phyloP scores from a whole-genome alignment of 495 filamentous ascomycete genomes.

The Sabuloglossum arenarium region DNA sequence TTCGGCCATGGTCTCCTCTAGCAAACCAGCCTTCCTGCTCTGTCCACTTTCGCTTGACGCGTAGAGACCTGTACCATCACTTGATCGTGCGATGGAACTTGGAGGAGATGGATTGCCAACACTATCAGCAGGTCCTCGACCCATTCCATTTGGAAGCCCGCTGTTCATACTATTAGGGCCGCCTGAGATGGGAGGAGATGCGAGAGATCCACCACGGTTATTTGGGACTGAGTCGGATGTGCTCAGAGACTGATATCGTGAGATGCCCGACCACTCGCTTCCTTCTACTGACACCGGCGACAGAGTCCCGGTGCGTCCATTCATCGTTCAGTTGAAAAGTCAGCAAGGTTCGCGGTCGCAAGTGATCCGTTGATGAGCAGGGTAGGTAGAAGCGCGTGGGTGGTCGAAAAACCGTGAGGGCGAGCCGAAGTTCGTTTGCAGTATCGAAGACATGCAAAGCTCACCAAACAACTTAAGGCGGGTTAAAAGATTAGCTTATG shows the following conservation, averaged over 20 bases:
- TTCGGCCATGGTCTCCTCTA: constrained; percentile 48
- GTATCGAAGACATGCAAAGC: constrained; percentile 1
- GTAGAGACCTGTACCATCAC: constrained; percentile 46
- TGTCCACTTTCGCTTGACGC: constrained; percentile 32
- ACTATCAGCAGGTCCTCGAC: background rate
- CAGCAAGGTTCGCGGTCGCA: background rate
- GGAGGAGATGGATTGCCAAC: constrained; percentile 65
- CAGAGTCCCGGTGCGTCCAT: constrained; percentile 43
- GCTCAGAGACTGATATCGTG: constrained; percentile 38
- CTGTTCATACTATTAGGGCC: constrained; percentile 28
- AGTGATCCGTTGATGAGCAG: background rate
- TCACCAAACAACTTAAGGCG: background rate
- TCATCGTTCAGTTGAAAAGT: constrained; percentile 21
- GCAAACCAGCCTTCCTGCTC: constrained; percentile 28
- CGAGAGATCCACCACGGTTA: constrained; percentile 39
- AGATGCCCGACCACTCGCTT: constrained; percentile 74
- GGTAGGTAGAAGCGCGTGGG: background rate
- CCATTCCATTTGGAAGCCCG: constrained; percentile 12
- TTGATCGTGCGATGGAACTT: constrained; percentile 64
- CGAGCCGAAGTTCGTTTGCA: background rate
- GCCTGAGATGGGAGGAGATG: constrained; percentile 32
- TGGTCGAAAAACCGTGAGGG: background rate
- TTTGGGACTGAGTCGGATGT: constrained; percentile 29
- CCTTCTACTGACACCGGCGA: constrained; percentile 67
- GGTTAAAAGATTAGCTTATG: background rate